Conservation (phyloP, 306 rosid species). For the Cicer judaicum region DNA sequence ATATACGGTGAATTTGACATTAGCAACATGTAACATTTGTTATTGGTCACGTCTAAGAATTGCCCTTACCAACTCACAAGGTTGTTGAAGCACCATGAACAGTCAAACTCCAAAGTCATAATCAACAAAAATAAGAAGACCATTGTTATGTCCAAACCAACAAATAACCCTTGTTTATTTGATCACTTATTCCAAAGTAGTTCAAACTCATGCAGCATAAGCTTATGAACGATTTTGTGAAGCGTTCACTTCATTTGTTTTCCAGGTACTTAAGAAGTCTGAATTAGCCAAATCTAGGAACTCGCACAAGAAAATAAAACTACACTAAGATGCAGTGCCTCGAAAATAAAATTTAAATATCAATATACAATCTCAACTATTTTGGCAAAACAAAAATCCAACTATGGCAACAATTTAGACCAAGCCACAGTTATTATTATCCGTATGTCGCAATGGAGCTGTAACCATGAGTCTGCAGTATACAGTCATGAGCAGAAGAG, state of each 20-base stretch:
- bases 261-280: neutral
- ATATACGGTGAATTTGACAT: no score
- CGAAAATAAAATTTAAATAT: conserved; percentile 9
- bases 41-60: neutral
- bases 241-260: neutral
- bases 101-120: conserved; percentile 20
- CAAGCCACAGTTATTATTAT: conserved; percentile 39
- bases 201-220: conserved; percentile 19
- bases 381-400: conserved; percentile 40
- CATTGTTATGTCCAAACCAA: no score
- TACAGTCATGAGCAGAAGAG: conserved; percentile 28
- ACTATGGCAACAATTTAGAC: conserved; percentile 35
- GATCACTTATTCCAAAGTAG: neutral
- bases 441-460: conserved; percentile 42
- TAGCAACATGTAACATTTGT: neutral
- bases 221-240: conserved; percentile 26
- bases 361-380: conserved; percentile 47
- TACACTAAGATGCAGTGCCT: conserved; percentile 34
- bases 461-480: conserved; percentile 36
- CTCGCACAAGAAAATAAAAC: conserved; percentile 31
- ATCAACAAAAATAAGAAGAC: neutral
- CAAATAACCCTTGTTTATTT: neutral
- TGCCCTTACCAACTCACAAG: conserved; percentile 26
- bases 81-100: neutral
- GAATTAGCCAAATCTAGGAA: conserved; percentile 21